These are phyloP conservation scores for Singerocomus inundabilis DNA, from an alignment of 1,284 basidiomycete species.

Conservation along the genomic window DNA sequence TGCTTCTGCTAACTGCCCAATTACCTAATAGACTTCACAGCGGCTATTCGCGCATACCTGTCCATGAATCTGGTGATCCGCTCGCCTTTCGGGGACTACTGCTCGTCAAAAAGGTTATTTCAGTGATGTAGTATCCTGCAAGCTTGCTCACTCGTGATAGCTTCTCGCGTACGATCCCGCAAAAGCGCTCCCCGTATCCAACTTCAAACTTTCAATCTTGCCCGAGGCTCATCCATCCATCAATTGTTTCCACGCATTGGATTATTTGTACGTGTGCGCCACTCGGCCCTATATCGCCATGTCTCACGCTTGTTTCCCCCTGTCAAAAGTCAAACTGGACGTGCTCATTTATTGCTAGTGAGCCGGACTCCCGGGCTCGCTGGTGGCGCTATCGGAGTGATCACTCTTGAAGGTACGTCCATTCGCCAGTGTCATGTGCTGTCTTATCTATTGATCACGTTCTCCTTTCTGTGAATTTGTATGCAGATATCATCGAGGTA, in stretches of 20 bases:
- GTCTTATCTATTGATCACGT: neutral
- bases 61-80: conserved; percentile 77
- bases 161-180: conserved; percentile 90
- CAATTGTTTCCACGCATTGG: conserved; percentile 82
- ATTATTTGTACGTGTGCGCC: conserved; percentile 68
- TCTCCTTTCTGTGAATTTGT: too few relatives aligned
- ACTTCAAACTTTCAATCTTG: conserved; percentile 76
- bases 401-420: conserved; percentile 69
- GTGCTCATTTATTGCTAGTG: conserved; percentile 89
- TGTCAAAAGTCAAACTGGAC: conserved; percentile 82
- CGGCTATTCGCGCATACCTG: conserved; percentile 93
- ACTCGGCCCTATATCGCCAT: conserved; percentile 10
- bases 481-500: conserved; percentile 69
- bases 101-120: conserved; percentile 74
- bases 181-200: conserved; percentile 71
- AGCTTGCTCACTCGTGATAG: conserved; percentile 32
- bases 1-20: conserved; percentile 6
- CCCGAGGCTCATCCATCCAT: conserved; percentile 89
- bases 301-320: conserved; percentile 34
- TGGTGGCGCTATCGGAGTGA: conserved; percentile 80
- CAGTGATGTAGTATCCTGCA: neutral
- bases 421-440: neutral
- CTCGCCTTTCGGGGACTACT: conserved; percentile 85
- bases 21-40: conserved; percentile 53
- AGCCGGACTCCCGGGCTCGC: conserved; percentile 78